Evolutionary conservation across 768 basidiomycete genomes (phyloP), one percentile per base, ranked within the genome.

Genomic region (Mycena galericulata): DNA sequence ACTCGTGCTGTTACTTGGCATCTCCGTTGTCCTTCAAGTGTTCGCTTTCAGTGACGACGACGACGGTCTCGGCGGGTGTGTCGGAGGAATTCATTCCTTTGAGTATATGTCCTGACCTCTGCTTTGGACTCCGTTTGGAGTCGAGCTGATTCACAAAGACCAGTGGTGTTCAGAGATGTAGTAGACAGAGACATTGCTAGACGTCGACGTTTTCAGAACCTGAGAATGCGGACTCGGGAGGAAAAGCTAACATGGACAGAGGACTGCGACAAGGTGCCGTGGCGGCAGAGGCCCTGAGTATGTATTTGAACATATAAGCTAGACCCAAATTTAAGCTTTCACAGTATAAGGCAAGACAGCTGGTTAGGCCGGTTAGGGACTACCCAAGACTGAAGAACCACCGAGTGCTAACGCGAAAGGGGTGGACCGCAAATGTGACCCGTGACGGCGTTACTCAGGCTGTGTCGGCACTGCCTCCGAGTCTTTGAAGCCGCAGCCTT

Each of bases 131-230:
- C 65, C 9, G 30, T 46, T 14, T 43, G 30, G 62, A 67, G 41
- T 10, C 58, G 57, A 8, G 11, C 51, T 4, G 40, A 2, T 43
- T 67, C 65, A 57, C 57, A 45, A 34, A 64, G 53, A 14, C 62
- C 62, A n/a, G 34, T 26, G 6, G 61, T 45, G 17, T 24, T 49
- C 7, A 67, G 22, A 8, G 57, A 47, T 24, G 6, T 15, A 3
- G 65, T 27, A 29, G 41, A 67, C 12, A 54, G 4, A 22, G 29
- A 43, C 38, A 66, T 20, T 26, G 65, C 49, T 27, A 66, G n/a
- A n/a, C n/a, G n/a, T n/a, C n/a, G 65, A 11, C 58, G 65, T 20
- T 47, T 67, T 58, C 58, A 60, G 43, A 67, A n/a, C n/a, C n/a
- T n/a, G n/a, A n/a, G n/a, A n/a, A n/a, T n/a, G n/a, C n/a, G 58